Base-by-base conservation (phyloP, 1,139 yeast genomes). In the Taphrina sp. region DNA sequence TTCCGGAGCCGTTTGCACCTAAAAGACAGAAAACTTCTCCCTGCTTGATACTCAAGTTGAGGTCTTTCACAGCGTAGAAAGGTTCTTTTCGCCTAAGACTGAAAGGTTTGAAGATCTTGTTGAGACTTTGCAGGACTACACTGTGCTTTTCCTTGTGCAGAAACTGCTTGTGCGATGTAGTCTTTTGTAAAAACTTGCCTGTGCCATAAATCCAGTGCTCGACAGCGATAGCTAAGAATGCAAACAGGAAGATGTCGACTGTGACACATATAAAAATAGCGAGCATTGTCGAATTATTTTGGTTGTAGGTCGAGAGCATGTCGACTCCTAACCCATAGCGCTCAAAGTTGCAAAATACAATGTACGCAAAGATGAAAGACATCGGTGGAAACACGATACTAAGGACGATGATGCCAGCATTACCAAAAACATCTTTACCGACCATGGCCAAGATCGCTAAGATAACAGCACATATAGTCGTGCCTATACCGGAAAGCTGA, bases 1-100 rank as follows among this genome's bases (percentile, higher is more conserved):
- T 70, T n/a, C 73, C 73, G 1, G 72, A 69, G 3, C 73, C 73
- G 59, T 70, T 70, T 8, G 73, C 70, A 24, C 73, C 73, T 3
- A 70, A 64, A 22, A 70, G 60, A 49, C 72, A 67, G 20, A 67
- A 65, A 29, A 70, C 68, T 54, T 69, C 70, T 5, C 72, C 72
- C 5, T 53, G 41, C 4, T 61, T 57, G 23, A 70, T 64, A 5
- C 55, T 52, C 19, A 68, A 60, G 14, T 64, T 59, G 17, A 70
- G 60, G 29, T 66, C 63, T 42, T 67, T 61, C 19, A 70, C 72
- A 14, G 73, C 73, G 3, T 61, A 62, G 2, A 69, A 66, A 7
- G 41, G 42, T 22, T 57, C 59, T 57, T 59, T 43, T 23, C 36
- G 16, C 24, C 37, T n/a, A 29, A 29, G 28, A 22, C 37, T 26